Evolutionary conservation across 2,329 filamentous ascomycete genomes (phyloP).

Genomic region (Epichloe uncinata): DNA sequence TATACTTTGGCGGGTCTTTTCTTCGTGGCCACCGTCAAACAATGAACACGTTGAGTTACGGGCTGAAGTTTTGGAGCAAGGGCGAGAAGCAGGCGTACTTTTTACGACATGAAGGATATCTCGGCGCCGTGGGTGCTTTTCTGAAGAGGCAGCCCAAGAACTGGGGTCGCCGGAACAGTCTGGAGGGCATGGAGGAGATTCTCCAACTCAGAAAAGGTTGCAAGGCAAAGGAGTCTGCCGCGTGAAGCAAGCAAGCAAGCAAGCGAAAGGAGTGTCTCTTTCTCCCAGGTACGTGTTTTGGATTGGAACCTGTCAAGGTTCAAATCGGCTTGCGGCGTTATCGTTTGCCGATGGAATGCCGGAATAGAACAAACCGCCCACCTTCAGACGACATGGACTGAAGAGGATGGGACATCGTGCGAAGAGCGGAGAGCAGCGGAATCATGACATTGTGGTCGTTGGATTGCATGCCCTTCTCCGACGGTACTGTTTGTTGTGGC

Average conservation of each 20-base stretch:
- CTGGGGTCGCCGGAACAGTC: conserved; percentile 74
- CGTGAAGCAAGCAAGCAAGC: not conserved
- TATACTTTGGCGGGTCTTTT: conserved; percentile 96
- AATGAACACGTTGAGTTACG: conserved; percentile 93
- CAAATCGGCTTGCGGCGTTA: not conserved
- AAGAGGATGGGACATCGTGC: not conserved
- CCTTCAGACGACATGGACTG: not conserved
- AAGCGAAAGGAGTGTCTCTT: not conserved
- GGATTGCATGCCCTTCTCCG: too few species aligned
- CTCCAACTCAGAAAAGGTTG: conserved; percentile 16
- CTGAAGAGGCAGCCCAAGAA: conserved; percentile 80
- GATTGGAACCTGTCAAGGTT: too few species aligned
- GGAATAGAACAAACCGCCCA: not conserved
- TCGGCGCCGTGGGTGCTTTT: conserved; percentile 89
- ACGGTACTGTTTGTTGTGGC: too few species aligned
- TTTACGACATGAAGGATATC: conserved; percentile 85
- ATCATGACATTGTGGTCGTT: too few species aligned
- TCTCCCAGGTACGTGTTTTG: not conserved
- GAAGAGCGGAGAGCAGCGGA: too few species aligned
- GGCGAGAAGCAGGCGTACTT: conserved; percentile 94
- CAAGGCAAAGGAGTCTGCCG: conserved; percentile 5
- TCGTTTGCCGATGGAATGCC: not conserved
- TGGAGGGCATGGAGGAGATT: conserved; percentile 38
- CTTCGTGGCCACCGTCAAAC: conserved; percentile 94
- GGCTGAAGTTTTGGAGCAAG: conserved; percentile 95